Evolutionary conservation across 2,329 filamentous ascomycete species (phyloP).

Genomic region (Diaporthe batatas): DNA sequence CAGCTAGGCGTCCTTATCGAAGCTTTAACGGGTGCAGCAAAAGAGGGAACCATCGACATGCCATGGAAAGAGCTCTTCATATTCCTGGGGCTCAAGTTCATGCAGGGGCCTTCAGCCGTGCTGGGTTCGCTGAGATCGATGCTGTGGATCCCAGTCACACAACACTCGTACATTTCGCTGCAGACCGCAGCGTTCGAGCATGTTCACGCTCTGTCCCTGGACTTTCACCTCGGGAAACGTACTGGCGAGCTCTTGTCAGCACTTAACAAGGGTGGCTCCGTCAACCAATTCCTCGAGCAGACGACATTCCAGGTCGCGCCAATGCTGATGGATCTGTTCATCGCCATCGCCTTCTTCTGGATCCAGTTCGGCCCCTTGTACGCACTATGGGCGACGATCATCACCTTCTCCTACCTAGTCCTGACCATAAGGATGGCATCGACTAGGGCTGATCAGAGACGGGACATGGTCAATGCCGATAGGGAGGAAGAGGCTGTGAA

Average conservation of each 20-base stretch:
- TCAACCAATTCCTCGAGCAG: conserved; percentile 97
- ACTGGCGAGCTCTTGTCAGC: conserved; percentile 97
- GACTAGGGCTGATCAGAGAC: conserved; percentile 89
- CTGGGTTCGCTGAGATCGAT: conserved; percentile 85
- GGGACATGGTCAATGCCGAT: conserved; percentile 95
- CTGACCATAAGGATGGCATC: conserved; percentile 96
- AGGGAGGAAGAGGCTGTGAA: conserved; percentile 97
- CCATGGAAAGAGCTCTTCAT: conserved; percentile 82
- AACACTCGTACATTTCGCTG: conserved; percentile 95
- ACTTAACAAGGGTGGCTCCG: conserved; percentile 93
- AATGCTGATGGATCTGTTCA: conserved; percentile 90
- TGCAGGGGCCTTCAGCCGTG: conserved; percentile 91
- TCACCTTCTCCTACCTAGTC: conserved; percentile 97
- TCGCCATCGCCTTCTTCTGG: conserved; percentile 87
- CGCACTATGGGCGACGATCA: conserved; percentile 87
- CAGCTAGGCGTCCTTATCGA: conserved; percentile 87
- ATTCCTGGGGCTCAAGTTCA: conserved; percentile 81
- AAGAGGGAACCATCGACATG: conserved; percentile 60
- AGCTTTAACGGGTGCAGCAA: conserved; percentile 68
- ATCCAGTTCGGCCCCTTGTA: conserved; percentile 88
- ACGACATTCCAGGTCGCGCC: conserved; percentile 96
- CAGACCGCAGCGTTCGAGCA: conserved; percentile 98
- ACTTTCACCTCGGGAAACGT: conserved; percentile 96
- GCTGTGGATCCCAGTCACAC: conserved; percentile 95
- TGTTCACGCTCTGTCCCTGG: conserved; percentile 92